A percentile compares a stretch with the other conserved stretches of the same genome.
Conservation (phyloP, 2,329 filamentous ascomycete species). For the Neonectria coccinea region DNA sequence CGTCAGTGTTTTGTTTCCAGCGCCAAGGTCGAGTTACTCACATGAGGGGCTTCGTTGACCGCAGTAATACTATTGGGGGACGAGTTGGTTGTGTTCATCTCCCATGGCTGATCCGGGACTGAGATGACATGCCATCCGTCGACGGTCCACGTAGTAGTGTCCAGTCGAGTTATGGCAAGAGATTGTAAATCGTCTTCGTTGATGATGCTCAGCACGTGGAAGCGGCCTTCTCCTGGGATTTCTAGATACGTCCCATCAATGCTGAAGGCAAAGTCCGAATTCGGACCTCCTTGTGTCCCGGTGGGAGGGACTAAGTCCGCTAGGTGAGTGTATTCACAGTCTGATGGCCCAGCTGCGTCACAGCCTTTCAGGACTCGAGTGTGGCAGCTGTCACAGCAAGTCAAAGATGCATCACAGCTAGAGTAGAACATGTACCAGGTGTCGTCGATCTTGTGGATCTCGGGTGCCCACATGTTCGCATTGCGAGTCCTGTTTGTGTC, state of each 20-base stretch:
- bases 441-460: slow-evolving; percentile 27
- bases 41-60: slow-evolving; percentile 21
- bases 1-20: not conserved
- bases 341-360: slow-evolving; percentile 11
- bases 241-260: slow-evolving; percentile 31
- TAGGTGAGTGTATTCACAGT: slow-evolving; percentile 25
- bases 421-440: slow-evolving; percentile 34
- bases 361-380: slow-evolving; percentile 26
- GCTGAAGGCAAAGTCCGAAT: slow-evolving; percentile 25
- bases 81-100: slow-evolving; percentile 27
- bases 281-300: slow-evolving; percentile 12
- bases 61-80: slow-evolving; percentile 5
- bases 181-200: slow-evolving; percentile 24
- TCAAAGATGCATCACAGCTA: slow-evolving; percentile 14
- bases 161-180: slow-evolving; percentile 21
- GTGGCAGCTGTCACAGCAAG: slow-evolving; percentile 28
- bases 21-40: not conserved
- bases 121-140: slow-evolving; percentile 30
- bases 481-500: slow-evolving; percentile 29
- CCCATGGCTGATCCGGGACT: slow-evolving; percentile 26
- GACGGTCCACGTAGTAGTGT: slow-evolving; percentile 27
- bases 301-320: slow-evolving; percentile 24
- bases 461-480: slow-evolving; percentile 32
- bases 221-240: slow-evolving; percentile 19
- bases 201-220: slow-evolving; percentile 26